Conservation (phyloP, 768 basidiomycete genomes). For the Psilocybe tampanensis region DNA sequence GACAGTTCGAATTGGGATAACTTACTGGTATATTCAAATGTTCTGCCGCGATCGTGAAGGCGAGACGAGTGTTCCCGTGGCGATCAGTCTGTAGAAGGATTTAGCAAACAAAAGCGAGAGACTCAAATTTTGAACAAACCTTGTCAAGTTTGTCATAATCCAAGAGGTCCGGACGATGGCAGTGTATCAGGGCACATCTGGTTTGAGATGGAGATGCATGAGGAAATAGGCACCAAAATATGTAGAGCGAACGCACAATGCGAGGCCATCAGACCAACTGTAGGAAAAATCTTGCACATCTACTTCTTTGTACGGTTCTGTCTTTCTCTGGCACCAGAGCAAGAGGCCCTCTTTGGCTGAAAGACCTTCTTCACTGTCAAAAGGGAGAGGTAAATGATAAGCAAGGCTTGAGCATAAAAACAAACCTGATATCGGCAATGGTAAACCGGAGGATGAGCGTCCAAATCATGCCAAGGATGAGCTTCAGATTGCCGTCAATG, state of each 20-base stretch:
- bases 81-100: conserved; percentile 58
- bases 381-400: neutral
- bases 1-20: conserved; percentile 7
- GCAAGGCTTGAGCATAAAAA: neutral
- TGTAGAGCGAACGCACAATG: conserved; percentile 64
- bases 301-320: conserved; percentile 87
- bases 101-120: neutral
- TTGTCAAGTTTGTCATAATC: conserved; percentile 89
- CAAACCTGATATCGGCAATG: conserved; percentile 94
- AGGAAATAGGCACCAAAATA: neutral
- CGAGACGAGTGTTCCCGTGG: conserved; percentile 82
- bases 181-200: conserved; percentile 97
- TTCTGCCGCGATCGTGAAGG: conserved; percentile 87
- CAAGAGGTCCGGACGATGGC: conserved; percentile 93
- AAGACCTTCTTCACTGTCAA: conserved; percentile 90
- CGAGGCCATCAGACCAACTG: conserved; percentile 95
- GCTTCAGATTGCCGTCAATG: conserved; percentile 97
- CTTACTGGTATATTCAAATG: conserved; percentile 89
- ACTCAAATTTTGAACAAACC: conserved; percentile 36
- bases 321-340: conserved; percentile 98
- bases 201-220: conserved; percentile 6
- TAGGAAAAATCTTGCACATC: conserved; percentile 91
- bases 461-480: conserved; percentile 99
- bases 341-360: conserved; percentile 97
- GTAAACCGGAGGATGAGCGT: conserved; percentile 96